These are phyloP conservation scores for Eucalyptus pauciflora DNA, from an alignment of 345 rosid species.

Conservation along the genomic window DNA sequence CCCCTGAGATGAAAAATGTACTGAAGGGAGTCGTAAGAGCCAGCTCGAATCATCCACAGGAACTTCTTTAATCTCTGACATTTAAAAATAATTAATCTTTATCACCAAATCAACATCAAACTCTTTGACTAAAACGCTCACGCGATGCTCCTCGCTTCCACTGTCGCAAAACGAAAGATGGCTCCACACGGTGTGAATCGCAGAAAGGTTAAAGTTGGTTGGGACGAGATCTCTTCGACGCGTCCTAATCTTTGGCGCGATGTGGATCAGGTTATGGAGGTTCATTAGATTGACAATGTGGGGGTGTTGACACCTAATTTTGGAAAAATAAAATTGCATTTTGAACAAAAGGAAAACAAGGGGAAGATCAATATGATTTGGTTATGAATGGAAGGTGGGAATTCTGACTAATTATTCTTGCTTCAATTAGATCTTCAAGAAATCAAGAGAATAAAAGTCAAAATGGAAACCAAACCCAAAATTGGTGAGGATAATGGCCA, in stretches of 20 bases:
- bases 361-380: too few species aligned
- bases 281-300: background rate
- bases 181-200: background rate
- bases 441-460: too few species aligned
- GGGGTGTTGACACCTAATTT: too few species aligned
- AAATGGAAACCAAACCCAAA: too few species aligned
- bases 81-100: background rate
- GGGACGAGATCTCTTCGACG: background rate
- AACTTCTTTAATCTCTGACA: background rate
- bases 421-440: too few species aligned
- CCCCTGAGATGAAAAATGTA: background rate
- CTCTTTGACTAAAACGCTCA: background rate
- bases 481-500: too few species aligned
- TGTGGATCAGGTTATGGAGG: background rate
- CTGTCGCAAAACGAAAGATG: background rate
- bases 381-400: too few species aligned
- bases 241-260: background rate
- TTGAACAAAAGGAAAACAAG: too few species aligned
- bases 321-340: too few species aligned
- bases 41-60: background rate
- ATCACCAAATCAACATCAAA: background rate
- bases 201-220: background rate
- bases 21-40: background rate
- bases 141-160: background rate
- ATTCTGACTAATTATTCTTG: too few species aligned